phyloP scores from a whole-genome alignment of 345 rosid species.

The Boechera retrofracta region DNA sequence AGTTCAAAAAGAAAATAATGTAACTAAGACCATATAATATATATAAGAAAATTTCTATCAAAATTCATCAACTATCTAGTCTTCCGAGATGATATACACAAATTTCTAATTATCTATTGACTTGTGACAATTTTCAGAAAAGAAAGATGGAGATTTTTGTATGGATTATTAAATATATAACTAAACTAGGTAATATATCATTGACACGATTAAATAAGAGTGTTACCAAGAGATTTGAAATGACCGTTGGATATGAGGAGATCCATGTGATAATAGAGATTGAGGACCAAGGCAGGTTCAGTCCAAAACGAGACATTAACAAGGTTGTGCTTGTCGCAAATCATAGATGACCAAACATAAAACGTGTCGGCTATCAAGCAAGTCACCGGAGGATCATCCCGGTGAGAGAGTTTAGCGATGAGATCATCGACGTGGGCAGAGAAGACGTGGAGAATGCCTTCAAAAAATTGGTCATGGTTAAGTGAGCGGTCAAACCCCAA shows the following conservation, averaged over 20 bases:
- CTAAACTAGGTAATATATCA: not conserved
- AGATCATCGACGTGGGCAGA: conserved; percentile 60
- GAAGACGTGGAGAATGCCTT: conserved; percentile 58
- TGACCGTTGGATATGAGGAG: conserved; percentile 62
- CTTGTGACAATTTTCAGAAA: not conserved
- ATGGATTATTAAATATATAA: not conserved
- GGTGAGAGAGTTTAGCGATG: conserved; percentile 40
- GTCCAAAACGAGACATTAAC: conserved; percentile 75
- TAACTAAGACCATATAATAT: not conserved
- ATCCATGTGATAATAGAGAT: conserved; percentile 60
- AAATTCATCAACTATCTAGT: not conserved
- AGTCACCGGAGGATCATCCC: conserved; percentile 46
- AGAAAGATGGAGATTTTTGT: not conserved
- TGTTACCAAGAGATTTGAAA: conserved; percentile 56
- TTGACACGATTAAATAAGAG: conserved; percentile 6
- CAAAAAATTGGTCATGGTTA: conserved; percentile 66
- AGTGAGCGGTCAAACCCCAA: conserved; percentile 61
- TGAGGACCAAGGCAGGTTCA: conserved; percentile 64
- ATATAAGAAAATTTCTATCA: not conserved
- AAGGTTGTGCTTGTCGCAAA: conserved; percentile 52
- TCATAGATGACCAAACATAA: conserved; percentile 63
- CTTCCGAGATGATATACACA: not conserved
- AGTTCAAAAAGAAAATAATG: not conserved
- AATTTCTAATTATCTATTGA: not conserved
- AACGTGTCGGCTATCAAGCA: conserved; percentile 69